These are phyloP conservation scores for Amphirosellinia nigrospora DNA, from an alignment of 495 filamentous ascomycete species.

Conservation along the genomic window DNA sequence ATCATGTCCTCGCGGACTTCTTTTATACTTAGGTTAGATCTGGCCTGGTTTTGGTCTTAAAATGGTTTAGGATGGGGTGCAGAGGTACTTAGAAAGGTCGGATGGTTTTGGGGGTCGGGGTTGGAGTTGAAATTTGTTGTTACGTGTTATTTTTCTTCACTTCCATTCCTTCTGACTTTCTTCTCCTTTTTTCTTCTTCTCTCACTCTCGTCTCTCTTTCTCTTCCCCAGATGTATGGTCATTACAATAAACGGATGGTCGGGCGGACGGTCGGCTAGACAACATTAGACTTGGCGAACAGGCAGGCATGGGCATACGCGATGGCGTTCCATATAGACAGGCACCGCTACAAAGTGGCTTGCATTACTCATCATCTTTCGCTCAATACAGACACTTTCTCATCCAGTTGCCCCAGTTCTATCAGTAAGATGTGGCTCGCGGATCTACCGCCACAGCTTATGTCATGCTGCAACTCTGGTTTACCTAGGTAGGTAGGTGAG, in stretches of 20 bases:
- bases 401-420: not conserved
- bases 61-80: not conserved
- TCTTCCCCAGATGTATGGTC: not conserved
- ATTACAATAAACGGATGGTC: not conserved
- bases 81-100: not conserved
- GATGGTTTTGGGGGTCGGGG: not conserved
- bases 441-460: not conserved
- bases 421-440: not conserved
- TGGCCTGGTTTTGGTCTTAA: not conserved
- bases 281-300: not conserved
- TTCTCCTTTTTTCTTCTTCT: not conserved
- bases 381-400: slow-evolving; percentile 12
- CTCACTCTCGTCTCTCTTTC: not conserved
- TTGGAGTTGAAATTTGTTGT: not conserved
- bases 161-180: not conserved
- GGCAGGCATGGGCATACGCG: slow-evolving; percentile 5
- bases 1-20: slow-evolving; percentile 6
- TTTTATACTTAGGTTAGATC: slow-evolving; percentile 10
- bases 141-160: not conserved
- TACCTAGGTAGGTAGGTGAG: not conserved
- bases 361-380: not conserved
- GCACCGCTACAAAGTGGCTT: not conserved
- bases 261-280: not conserved
- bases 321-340: slow-evolving; percentile 21
- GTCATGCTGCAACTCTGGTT: not conserved